phyloP scores from a whole-genome alignment of 2,329 filamentous ascomycete genomes.

The Aspergillus melleus region DNA sequence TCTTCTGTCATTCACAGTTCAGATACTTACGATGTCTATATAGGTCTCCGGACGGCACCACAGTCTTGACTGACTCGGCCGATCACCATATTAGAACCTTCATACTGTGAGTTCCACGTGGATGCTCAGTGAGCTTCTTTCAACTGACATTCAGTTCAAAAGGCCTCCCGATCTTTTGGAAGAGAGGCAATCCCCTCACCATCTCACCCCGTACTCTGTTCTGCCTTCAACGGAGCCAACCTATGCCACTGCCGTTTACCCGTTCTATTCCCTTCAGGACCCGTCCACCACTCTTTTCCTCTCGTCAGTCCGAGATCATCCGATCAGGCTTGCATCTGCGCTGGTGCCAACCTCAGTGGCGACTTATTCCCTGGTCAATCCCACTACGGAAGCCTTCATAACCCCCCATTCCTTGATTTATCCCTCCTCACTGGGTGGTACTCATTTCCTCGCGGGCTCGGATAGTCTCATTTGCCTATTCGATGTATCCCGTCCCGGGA shows the following conservation, averaged over 20 bases:
- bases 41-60: slow-evolving; percentile 58
- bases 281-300: slow-evolving; percentile 52
- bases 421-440: slow-evolving; percentile 43
- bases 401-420: slow-evolving; percentile 58
- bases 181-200: slow-evolving; percentile 30
- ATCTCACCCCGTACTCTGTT: slow-evolving; percentile 48
- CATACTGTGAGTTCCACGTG: slow-evolving; percentile 46
- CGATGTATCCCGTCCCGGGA: slow-evolving; percentile 51
- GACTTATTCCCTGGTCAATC: slow-evolving; percentile 56
- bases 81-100: slow-evolving; percentile 55
- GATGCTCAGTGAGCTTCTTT: neutral
- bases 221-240: slow-evolving; percentile 51
- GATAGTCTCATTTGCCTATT: slow-evolving; percentile 57
- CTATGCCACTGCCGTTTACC: slow-evolving; percentile 56
- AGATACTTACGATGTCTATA: neutral
- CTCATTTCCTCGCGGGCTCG: slow-evolving; percentile 59
- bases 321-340: slow-evolving; percentile 58
- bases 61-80: slow-evolving; percentile 54
- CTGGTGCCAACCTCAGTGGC: slow-evolving; percentile 50
- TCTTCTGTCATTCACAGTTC: neutral
- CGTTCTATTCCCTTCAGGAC: slow-evolving; percentile 55
- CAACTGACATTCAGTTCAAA: slow-evolving; percentile 9
- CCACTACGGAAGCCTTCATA: slow-evolving; percentile 58
- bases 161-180: slow-evolving; percentile 53
- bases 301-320: slow-evolving; percentile 54